These are phyloP conservation scores for Leishmania martiniquensis DNA, from an alignment of 208 protist species.

Conservation along the genomic window DNA sequence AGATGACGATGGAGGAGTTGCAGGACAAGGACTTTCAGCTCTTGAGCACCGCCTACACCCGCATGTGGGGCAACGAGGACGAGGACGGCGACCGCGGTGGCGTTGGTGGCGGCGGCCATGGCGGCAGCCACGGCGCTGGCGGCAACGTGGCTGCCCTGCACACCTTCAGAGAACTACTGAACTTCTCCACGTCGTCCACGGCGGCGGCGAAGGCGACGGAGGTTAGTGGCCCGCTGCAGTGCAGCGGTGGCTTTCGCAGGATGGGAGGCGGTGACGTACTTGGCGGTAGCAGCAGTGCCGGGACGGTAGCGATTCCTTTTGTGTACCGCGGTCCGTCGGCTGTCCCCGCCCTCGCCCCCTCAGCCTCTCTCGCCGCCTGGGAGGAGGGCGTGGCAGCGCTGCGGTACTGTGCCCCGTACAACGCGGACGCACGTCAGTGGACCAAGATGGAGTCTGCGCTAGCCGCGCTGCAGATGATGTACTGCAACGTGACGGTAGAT, in stretches of 20 bases:
- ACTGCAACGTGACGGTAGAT: conserved; percentile 58
- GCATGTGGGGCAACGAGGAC: conserved; percentile 33
- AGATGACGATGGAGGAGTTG: conserved; percentile 84
- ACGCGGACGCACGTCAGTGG: conserved; percentile 32
- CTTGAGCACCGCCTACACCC: conserved; percentile 45
- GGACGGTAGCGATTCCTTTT: conserved; percentile 16
- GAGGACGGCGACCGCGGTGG: conserved; percentile 26
- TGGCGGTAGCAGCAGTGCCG: conserved; percentile 2
- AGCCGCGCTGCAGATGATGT: conserved; percentile 56
- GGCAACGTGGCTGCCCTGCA: conserved; percentile 13
- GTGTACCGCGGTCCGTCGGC: conserved; percentile 25
- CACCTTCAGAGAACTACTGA: conserved; percentile 21
- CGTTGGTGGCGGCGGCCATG: conserved; percentile 6
- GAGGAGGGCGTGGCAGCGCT: conserved; percentile 25
- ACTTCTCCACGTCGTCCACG: conserved; percentile 20
- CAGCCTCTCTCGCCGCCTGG: conserved; percentile 30
- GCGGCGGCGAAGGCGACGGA: conserved; percentile 3
- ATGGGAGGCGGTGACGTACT: conserved; percentile 6
- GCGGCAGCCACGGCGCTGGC: conserved; percentile 8
- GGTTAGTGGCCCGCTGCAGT: conserved; percentile 19
- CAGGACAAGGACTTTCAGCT: conserved; percentile 84
- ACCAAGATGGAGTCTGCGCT: conserved; percentile 50
- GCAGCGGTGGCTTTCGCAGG: conserved; percentile 3
- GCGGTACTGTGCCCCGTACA: conserved; percentile 35
- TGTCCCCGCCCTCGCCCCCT: conserved; percentile 1